These are phyloP conservation scores for Aphanocladium album DNA, from an alignment of 2,329 filamentous ascomycete species.

Conservation along the genomic window DNA sequence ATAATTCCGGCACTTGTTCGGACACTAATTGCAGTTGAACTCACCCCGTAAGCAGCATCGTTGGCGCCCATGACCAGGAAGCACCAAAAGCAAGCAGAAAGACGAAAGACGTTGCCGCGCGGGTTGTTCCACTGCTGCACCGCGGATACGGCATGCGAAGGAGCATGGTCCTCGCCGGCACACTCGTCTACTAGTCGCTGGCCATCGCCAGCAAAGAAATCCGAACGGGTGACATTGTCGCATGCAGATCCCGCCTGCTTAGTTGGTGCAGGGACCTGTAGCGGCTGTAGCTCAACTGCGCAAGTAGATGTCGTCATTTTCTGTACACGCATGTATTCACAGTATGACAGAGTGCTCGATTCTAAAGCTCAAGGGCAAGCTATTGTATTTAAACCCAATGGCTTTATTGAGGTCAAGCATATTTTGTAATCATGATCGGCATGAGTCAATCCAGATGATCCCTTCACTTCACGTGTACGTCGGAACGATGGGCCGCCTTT, in stretches of 20 bases:
- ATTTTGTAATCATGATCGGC: too few relatives aligned
- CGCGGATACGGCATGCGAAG: neutral
- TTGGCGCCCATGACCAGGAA: constrained; percentile 55
- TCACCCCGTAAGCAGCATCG: constrained; percentile 53
- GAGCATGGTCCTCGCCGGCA: neutral
- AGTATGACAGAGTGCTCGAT: too few relatives aligned
- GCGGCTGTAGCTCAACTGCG: constrained; percentile 6
- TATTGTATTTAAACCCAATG: neutral
- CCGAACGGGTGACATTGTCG: neutral
- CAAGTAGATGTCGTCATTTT: neutral
- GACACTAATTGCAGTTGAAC: constrained; percentile 19
- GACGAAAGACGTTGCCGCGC: constrained; percentile 41
- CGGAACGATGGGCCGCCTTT: constrained; percentile 4
- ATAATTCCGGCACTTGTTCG: too few relatives aligned
- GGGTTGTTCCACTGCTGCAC: constrained; percentile 45
- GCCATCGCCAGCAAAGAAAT: neutral
- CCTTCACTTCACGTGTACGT: too few relatives aligned
- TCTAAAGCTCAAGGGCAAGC: neutral
- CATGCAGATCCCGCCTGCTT: neutral
- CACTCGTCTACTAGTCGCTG: constrained; percentile 9
- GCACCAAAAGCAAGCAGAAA: constrained; percentile 51
- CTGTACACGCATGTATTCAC: too few relatives aligned
- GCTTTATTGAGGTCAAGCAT: too few relatives aligned
- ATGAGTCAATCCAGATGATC: too few relatives aligned
- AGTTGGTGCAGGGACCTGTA: neutral